These are phyloP conservation scores for Neurospora sp. DNA, from an alignment of 2,329 filamentous ascomycete genomes.

Conservation along the genomic window DNA sequence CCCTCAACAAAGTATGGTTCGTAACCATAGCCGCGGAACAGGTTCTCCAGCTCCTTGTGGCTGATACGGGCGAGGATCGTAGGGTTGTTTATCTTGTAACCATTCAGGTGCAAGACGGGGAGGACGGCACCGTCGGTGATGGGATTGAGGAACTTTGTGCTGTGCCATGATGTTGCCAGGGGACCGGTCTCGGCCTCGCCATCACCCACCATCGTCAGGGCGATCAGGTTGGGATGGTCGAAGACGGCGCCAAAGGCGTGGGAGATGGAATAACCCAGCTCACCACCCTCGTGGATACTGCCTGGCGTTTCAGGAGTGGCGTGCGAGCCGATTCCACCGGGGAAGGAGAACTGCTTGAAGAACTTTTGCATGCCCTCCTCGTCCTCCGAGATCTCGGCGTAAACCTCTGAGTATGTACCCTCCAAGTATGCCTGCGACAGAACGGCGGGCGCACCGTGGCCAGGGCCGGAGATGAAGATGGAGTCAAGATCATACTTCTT, in stretches of 20 bases:
- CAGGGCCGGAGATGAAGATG: conserved; percentile 66
- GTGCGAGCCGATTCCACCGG: conserved; percentile 68
- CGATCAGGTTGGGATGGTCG: conserved; percentile 65
- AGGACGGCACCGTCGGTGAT: conserved; percentile 69
- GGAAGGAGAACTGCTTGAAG: conserved; percentile 79
- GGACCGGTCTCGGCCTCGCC: conserved; percentile 76
- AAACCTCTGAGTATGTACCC: conserved; percentile 68
- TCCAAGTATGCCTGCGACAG: conserved; percentile 70
- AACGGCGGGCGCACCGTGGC: conserved; percentile 68
- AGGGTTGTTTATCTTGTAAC: conserved; percentile 80
- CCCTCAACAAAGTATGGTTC: conserved; percentile 74
- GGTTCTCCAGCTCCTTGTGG: conserved; percentile 59
- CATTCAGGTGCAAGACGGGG: conserved; percentile 69
- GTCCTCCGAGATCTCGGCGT: conserved; percentile 62
- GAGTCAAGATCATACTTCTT: conserved; percentile 68
- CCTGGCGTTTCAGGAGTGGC: conserved; percentile 72
- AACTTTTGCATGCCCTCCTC: conserved; percentile 61
- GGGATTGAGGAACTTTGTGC: conserved; percentile 73
- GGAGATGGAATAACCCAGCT: conserved; percentile 72
- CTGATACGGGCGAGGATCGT: conserved; percentile 64
- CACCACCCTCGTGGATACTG: conserved; percentile 68
- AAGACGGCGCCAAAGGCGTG: conserved; percentile 72
- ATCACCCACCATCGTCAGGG: conserved; percentile 70
- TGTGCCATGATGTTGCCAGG: conserved; percentile 71
- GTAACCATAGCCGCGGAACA: conserved; percentile 70